These are phyloP conservation scores for Myochromella boudieri DNA, from an alignment of 768 basidiomycete species.

Conservation along the genomic window DNA sequence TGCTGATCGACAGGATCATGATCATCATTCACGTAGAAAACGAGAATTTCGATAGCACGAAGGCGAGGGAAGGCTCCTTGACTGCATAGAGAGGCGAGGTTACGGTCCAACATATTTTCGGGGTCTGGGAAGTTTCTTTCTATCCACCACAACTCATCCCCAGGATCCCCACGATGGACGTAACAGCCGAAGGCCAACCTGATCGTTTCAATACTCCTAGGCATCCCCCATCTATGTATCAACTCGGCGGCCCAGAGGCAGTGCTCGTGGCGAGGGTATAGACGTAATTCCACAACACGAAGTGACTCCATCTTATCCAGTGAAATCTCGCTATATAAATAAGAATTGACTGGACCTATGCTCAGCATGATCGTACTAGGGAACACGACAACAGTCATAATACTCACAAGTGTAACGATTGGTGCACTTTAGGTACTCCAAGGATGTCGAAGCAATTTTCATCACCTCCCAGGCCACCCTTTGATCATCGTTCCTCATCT, in stretches of 20 bases:
- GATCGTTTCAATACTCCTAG: background rate
- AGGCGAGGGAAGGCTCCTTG: background rate
- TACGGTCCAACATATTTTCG: background rate
- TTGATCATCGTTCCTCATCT: background rate
- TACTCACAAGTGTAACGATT: background rate
- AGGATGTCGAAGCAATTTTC: background rate
- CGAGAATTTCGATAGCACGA: background rate
- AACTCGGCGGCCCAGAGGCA: background rate
- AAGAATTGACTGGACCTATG: background rate
- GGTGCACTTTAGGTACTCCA: background rate
- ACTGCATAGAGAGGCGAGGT: background rate
- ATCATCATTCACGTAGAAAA: background rate
- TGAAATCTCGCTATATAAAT: too few relatives aligned
- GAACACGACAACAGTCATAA: background rate
- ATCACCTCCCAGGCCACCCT: background rate
- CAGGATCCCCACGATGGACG: background rate
- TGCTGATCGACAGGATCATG: background rate
- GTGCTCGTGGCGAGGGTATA: background rate
- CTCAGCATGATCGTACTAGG: background rate
- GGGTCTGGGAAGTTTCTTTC: background rate
- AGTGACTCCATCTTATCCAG: background rate
- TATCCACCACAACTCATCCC: background rate
- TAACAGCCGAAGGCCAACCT: background rate
- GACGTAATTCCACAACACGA: background rate
- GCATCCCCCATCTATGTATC: background rate